These are phyloP conservation scores for Skeletonema grethae DNA, from an alignment of 108 stramenopile genomes.

Conservation along the genomic window DNA sequence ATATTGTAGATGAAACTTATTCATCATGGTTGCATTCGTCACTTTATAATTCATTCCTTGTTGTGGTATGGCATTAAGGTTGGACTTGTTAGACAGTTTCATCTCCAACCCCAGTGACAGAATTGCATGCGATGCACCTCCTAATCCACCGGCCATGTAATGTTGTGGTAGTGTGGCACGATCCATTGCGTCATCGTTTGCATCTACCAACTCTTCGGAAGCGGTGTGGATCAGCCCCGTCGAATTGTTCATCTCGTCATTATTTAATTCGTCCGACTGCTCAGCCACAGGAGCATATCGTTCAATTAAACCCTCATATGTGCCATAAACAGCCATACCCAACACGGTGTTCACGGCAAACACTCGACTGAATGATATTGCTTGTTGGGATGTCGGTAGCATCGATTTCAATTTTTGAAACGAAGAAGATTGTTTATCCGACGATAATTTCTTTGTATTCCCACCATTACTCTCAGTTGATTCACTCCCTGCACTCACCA, in stretches of 20 bases:
- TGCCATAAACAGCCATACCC: conserved; percentile 69
- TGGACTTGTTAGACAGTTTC: conserved; percentile 3
- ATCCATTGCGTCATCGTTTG: conserved; percentile 33
- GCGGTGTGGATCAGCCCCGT: conserved; percentile 1
- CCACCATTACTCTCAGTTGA: background rate
- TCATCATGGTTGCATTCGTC: background rate
- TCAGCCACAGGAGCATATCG: conserved; percentile 17
- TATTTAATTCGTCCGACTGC: background rate
- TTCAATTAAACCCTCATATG: conserved; percentile 56
- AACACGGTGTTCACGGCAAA: conserved; percentile 65
- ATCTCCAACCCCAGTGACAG: conserved; percentile 34
- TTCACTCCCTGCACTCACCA: conserved; percentile 37
- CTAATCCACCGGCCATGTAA: conserved; percentile 53
- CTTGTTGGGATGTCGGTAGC: conserved; percentile 14
- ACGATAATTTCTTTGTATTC: background rate
- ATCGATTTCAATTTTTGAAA: conserved; percentile 2
- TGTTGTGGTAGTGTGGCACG: conserved; percentile 50
- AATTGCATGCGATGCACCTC: conserved; percentile 51
- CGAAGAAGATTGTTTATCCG: conserved; percentile 7
- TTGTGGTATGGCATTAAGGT: background rate
- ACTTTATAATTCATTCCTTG: conserved; percentile 7
- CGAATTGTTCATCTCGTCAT: background rate
- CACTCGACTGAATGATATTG: conserved; percentile 5
- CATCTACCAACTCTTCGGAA: background rate
- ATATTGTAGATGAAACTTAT: conserved; percentile 16